Evolutionary conservation across 768 basidiomycete species (phyloP).

Genomic region (Suillus discolor): DNA sequence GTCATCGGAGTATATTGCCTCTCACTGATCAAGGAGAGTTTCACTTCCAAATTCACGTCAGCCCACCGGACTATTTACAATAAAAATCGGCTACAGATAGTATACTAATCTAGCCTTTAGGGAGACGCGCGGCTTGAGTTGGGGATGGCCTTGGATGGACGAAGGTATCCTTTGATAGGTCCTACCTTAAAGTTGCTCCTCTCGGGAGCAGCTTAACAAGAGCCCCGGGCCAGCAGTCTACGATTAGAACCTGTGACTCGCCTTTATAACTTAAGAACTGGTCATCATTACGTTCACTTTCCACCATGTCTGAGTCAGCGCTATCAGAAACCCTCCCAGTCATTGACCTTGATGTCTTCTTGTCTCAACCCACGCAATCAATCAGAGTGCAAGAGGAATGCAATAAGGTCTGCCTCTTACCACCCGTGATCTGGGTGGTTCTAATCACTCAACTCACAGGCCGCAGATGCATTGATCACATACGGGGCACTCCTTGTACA

Average conservation of each 20-base stretch:
- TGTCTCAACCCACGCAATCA: conserved; percentile 46
- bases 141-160: conserved; percentile 3
- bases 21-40: not conserved
- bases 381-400: conserved; percentile 60
- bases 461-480: conserved; percentile 76
- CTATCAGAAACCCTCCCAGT: conserved; percentile 63
- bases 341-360: conserved; percentile 77
- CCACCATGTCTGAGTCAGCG: conserved; percentile 38
- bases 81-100: not conserved
- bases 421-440: conserved; percentile 4
- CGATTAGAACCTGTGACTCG: not conserved
- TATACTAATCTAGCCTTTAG: not conserved
- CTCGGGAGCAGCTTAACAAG: not conserved
- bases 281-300: not conserved
- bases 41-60: not conserved
- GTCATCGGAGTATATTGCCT: not conserved
- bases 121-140: not conserved
- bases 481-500: conserved; percentile 87
- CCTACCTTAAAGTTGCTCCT: not conserved
- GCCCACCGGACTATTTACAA: not conserved
- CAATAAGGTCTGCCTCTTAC: conserved; percentile 48
- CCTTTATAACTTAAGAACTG: not conserved
- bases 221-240: not conserved
- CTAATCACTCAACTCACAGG: conserved; percentile 42
- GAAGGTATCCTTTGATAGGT: not conserved